phyloP scores from a whole-genome alignment of 2,329 filamentous ascomycete genomes.

The Penicillium sp. region DNA sequence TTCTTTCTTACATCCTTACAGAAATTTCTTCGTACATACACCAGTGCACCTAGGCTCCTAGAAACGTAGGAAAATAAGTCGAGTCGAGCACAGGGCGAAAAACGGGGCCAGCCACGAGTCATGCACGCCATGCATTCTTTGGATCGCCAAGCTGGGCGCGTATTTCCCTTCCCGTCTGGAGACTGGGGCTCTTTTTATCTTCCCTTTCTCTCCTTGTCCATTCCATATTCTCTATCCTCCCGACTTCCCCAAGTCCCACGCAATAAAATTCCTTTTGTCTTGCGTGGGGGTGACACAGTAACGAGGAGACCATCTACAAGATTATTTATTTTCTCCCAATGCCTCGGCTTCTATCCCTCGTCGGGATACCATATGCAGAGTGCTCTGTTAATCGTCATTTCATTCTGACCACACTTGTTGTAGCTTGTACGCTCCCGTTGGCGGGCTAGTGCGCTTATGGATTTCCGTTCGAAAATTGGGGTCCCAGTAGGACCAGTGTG shows the following conservation, averaged over 20 bases:
- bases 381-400: background rate
- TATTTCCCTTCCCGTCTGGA: background rate
- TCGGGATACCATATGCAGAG: no score
- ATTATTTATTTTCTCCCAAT: no score
- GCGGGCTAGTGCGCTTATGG: background rate
- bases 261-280: no score
- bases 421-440: background rate
- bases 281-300: no score
- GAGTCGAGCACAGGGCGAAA: background rate
- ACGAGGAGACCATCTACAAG: no score
- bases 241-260: no score
- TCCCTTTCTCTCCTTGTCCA: no score
- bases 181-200: background rate
- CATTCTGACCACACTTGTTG: background rate
- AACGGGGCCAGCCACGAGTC: conserved; percentile 18
- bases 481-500: background rate
- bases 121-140: conserved; percentile 22
- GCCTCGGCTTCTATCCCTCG: background rate
- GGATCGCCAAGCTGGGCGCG: conserved; percentile 17
- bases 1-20: background rate
- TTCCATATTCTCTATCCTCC: no score
- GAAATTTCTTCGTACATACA: no score
- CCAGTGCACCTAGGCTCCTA: no score
- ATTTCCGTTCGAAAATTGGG: background rate
- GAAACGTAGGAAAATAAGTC: no score